These are phyloP conservation scores for Flaveria floridana DNA, from an alignment of 140 eudicot species.

Conservation along the genomic window DNA sequence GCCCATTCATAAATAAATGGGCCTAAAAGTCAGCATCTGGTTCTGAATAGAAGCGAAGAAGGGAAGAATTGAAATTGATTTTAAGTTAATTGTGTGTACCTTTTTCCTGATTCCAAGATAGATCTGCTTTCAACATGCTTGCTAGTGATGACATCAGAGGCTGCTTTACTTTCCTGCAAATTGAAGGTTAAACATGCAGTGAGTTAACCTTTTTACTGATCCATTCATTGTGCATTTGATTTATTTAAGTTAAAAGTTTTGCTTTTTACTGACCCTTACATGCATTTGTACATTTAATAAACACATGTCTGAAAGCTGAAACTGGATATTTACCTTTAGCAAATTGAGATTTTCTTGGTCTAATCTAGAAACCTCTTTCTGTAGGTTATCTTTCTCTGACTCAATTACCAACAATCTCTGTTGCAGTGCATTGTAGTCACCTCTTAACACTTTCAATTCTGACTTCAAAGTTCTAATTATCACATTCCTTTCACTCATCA, in stretches of 20 bases:
- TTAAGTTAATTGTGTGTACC: conserved; percentile 36
- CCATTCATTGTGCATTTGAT: conserved; percentile 8
- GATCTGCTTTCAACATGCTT: conserved; percentile 36
- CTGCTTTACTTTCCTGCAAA: conserved; percentile 47
- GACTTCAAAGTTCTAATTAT: conserved; percentile 52
- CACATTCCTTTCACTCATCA: conserved; percentile 50
- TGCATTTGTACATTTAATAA: conserved; percentile 12
- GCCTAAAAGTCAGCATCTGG: not conserved
- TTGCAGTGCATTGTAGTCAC: conserved; percentile 50
- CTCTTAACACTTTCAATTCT: conserved; percentile 50
- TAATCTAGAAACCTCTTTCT: conserved; percentile 37
- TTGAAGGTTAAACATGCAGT: conserved; percentile 17
- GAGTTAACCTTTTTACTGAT: conserved; percentile 10
- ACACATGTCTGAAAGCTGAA: conserved; percentile 22
- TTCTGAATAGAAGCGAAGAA: not conserved
- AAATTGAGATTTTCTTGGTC: conserved; percentile 32
- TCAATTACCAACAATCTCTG: conserved; percentile 41
- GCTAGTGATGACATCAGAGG: conserved; percentile 26
- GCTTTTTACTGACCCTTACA: not conserved
- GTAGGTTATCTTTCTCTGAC: conserved; percentile 50
- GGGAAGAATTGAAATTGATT: not conserved
- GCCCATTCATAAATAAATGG: not conserved
- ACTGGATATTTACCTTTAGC: conserved; percentile 34
- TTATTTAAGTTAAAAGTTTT: not conserved
- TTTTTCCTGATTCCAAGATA: conserved; percentile 31